Conservation (phyloP, 2,329 filamentous ascomycete species). For the Sporothrix inflata region DNA sequence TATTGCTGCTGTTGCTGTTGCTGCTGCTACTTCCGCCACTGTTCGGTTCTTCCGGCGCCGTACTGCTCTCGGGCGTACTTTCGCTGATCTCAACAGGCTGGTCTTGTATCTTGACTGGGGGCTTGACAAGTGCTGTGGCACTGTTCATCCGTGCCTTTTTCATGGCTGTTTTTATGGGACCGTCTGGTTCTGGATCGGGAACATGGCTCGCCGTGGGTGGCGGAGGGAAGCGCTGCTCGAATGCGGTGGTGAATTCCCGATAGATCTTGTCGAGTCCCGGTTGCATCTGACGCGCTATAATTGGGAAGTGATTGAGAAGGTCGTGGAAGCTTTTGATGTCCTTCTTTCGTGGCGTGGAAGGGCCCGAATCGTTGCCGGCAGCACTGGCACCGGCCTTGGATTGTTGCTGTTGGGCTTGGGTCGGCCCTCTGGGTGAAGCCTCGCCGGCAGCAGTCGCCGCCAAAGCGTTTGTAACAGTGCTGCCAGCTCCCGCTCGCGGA, state of each 20-base stretch:
- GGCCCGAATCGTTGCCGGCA: slow-evolving; percentile 45
- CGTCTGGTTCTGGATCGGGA: slow-evolving; percentile 61
- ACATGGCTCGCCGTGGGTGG: slow-evolving; percentile 66
- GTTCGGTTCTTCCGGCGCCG: not conserved
- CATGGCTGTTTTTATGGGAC: slow-evolving; percentile 58
- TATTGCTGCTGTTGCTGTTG: not conserved
- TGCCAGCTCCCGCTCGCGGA: slow-evolving; percentile 39
- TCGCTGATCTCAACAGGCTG: not conserved
- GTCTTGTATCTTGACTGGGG: slow-evolving; percentile 43
- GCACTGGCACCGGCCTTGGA: slow-evolving; percentile 43
- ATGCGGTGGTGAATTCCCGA: slow-evolving; percentile 81
- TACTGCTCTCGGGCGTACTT: not conserved
- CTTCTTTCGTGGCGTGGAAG: slow-evolving; percentile 70
- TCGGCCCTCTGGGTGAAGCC: slow-evolving; percentile 21
- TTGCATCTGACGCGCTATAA: slow-evolving; percentile 97
- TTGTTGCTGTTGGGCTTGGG: slow-evolving; percentile 10
- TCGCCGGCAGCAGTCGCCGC: slow-evolving; percentile 28
- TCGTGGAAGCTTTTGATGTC: slow-evolving; percentile 91
- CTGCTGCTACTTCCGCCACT: not conserved
- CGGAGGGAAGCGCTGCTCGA: slow-evolving; percentile 81
- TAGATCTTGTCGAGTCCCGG: slow-evolving; percentile 86
- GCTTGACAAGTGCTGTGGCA: slow-evolving; percentile 38
- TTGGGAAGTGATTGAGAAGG: slow-evolving; percentile 85
- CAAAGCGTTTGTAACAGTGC: slow-evolving; percentile 30
- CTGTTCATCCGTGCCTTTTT: slow-evolving; percentile 60